Evolutionary conservation across 805 yeast genomes (phyloP).

Genomic region (Monosporozyma siamensis): DNA sequence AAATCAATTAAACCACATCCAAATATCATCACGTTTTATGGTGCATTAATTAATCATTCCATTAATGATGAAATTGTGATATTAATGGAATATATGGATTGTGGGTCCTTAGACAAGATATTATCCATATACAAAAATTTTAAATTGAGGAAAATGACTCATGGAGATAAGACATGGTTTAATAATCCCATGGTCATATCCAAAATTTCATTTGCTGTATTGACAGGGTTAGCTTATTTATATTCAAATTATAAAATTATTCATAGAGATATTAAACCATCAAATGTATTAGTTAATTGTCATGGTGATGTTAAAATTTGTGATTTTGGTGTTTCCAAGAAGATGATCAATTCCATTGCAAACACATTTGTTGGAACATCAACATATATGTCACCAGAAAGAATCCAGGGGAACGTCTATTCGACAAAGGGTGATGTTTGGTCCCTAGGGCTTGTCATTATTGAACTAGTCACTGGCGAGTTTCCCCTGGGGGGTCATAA

Average conservation of each 20-base stretch:
- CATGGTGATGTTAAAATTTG: slow-evolving; percentile 84
- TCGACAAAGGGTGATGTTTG: slow-evolving; percentile 95
- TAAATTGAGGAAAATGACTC: slow-evolving; percentile 4
- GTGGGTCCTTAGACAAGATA: slow-evolving; percentile 84
- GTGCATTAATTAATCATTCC: slow-evolving; percentile 62
- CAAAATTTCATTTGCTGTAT: slow-evolving; percentile 64
- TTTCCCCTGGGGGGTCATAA: slow-evolving; percentile 63
- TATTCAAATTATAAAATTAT: slow-evolving; percentile 80
- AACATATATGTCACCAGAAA: slow-evolving; percentile 94
- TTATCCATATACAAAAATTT: slow-evolving; percentile 51
- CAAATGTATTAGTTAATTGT: slow-evolving; percentile 81
- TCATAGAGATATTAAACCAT: slow-evolving; percentile 94
- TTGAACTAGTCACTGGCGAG: slow-evolving; percentile 79
- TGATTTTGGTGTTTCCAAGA: slow-evolving; percentile 95
- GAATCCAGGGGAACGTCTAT: slow-evolving; percentile 90
- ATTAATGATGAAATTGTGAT: slow-evolving; percentile 60
- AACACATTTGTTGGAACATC: slow-evolving; percentile 98
- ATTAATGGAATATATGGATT: slow-evolving; percentile 93
- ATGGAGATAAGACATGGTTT: slow-evolving; percentile 21
- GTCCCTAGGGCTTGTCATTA: slow-evolving; percentile 87
- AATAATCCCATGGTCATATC: slow-evolving; percentile 49
- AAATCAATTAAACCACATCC: slow-evolving; percentile 77
- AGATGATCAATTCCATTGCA: slow-evolving; percentile 85
- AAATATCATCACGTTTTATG: slow-evolving; percentile 81
- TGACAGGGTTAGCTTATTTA: slow-evolving; percentile 72